Evolutionary conservation across 202 grass and related monocot genomes (phyloP).

Genomic region (Elaeis oleifera): DNA sequence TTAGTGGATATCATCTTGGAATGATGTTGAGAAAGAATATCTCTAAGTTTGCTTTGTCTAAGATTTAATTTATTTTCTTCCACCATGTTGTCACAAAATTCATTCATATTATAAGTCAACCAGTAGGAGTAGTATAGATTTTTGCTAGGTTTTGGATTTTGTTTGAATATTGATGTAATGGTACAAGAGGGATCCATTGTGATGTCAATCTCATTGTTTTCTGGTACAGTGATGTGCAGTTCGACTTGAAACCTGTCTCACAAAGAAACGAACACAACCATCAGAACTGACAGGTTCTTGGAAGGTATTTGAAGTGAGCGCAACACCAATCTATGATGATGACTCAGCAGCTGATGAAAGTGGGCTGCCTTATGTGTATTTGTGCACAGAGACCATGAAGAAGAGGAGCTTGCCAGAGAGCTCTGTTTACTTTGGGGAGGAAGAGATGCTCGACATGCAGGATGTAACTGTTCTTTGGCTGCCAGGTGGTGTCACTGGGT

Average conservation of each 20-base stretch:
- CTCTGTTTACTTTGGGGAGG: slow-evolving; percentile 60
- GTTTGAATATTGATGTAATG: neutral
- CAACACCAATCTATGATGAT: slow-evolving; percentile 66
- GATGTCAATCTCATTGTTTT: neutral
- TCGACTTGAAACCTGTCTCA: slow-evolving; percentile 62
- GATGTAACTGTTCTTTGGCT: slow-evolving; percentile 85
- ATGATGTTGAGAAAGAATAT: too few relatives aligned
- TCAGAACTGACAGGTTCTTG: slow-evolving; percentile 80
- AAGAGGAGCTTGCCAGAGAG: slow-evolving; percentile 69
- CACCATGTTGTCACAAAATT: too few relatives aligned
- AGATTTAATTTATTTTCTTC: too few relatives aligned
- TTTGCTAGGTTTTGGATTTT: neutral
- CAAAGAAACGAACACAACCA: slow-evolving; percentile 62
- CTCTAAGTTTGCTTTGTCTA: too few relatives aligned
- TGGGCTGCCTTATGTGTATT: slow-evolving; percentile 44
- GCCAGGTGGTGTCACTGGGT: slow-evolving; percentile 70
- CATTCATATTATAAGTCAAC: too few relatives aligned
- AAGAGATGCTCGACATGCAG: slow-evolving; percentile 62
- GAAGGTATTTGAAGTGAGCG: slow-evolving; percentile 92
- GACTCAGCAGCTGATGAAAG: slow-evolving; percentile 24
- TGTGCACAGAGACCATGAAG: slow-evolving; percentile 81
- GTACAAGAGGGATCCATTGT: neutral
- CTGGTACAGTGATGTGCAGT: slow-evolving; percentile 40
- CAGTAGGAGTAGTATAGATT: too few relatives aligned
- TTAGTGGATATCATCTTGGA: too few relatives aligned